A percentile compares a stretch with the other conserved stretches of the same genome.
Conservation (phyloP, 208 protist species). For the Blastocrithidia nonstop region DNA sequence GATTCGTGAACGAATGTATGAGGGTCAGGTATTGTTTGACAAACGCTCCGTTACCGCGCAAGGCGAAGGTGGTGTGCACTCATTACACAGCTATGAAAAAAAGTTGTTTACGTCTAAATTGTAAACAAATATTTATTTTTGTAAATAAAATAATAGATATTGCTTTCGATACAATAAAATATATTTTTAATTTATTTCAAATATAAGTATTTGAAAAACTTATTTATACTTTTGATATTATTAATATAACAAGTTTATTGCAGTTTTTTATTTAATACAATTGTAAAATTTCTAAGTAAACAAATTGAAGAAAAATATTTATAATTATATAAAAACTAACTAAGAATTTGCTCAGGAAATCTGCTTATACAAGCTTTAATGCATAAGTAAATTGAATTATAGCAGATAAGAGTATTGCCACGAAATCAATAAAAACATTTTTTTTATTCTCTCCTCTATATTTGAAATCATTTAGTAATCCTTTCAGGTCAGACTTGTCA, state of each 20-base stretch:
- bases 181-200: neutral
- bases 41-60: constrained; percentile 82
- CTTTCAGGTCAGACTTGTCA: too few species aligned
- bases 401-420: too few species aligned
- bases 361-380: too few species aligned
- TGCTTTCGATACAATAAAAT: neutral
- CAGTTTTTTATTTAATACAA: too few species aligned
- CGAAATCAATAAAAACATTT: too few species aligned
- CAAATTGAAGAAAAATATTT: too few species aligned
- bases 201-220: neutral
- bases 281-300: too few species aligned
- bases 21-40: constrained; percentile 87
- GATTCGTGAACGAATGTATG: constrained; percentile 77
- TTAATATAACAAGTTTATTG: neutral
- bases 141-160: neutral
- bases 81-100: constrained; percentile 85
- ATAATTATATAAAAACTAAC: too few species aligned
- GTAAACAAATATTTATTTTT: constrained; percentile 5
- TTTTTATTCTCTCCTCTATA: too few species aligned
- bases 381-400: too few species aligned
- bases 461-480: too few species aligned
- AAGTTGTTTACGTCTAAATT: constrained; percentile 75
- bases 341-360: too few species aligned
- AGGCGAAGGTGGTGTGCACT: constrained; percentile 86
- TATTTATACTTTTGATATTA: neutral